Percentiles rank a stretch among this genome's conserved stretches.
Evolutionary conservation across 1,139 yeast species (phyloP).

Genomic region (Wickerhamomyces sp.): DNA sequence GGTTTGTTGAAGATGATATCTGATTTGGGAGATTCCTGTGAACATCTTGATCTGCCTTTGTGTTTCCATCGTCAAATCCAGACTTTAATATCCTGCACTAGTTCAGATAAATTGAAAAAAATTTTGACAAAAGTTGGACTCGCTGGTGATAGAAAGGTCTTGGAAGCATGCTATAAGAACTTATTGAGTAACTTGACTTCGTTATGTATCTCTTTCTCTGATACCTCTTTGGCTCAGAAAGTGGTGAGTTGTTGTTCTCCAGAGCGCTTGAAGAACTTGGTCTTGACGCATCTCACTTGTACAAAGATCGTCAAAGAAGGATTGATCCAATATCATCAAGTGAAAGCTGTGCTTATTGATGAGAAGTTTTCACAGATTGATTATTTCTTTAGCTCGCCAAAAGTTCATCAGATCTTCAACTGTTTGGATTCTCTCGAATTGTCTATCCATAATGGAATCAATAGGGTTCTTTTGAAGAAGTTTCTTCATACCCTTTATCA

Average conservation of each 20-base stretch:
- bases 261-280: constrained; percentile 1
- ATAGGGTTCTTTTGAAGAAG: constrained; percentile 6
- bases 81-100: no score
- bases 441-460: constrained; percentile 7
- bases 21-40: background rate
- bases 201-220: constrained; percentile 4
- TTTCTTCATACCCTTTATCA: constrained; percentile 4
- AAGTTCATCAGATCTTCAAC: constrained; percentile 1
- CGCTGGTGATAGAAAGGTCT: no score
- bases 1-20: background rate
- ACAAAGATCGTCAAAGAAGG: background rate
- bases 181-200: constrained; percentile 1
- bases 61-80: background rate
- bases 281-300: constrained; percentile 5
- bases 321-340: background rate
- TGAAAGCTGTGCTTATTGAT: background rate
- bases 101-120: no score
- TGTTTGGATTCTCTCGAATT: constrained; percentile 2
- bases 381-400: constrained; percentile 2
- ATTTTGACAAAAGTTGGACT: no score
- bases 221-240: background rate
- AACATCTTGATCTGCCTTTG: background rate
- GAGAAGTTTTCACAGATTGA: constrained; percentile 5
- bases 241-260: constrained; percentile 2
- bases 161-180: background rate